phyloP scores from a whole-genome alignment of 1,284 basidiomycete species.

The Cryptococcus sp. region DNA sequence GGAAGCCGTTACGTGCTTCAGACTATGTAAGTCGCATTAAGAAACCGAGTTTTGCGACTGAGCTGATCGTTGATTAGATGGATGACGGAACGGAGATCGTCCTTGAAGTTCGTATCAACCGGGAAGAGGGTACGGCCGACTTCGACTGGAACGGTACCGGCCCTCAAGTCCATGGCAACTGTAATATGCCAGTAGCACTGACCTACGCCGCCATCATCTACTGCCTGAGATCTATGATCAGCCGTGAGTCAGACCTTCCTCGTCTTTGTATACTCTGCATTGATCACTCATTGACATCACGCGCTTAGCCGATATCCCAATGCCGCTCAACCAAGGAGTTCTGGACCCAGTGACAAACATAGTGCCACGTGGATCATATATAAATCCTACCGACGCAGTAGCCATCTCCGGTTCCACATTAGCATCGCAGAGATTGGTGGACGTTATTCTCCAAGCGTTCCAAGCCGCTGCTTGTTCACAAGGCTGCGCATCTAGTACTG shows the following conservation, averaged over 20 bases:
- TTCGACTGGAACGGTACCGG: constrained; percentile 88
- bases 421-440: constrained; percentile 88
- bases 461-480: constrained; percentile 88
- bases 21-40: constrained; percentile 55
- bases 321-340: constrained; percentile 91
- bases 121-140: constrained; percentile 69
- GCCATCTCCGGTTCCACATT: constrained; percentile 91
- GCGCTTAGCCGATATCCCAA: constrained; percentile 49
- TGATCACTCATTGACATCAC: neutral
- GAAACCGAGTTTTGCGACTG: neutral
- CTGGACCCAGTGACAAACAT: constrained; percentile 64
- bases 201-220: constrained; percentile 93
- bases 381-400: constrained; percentile 77
- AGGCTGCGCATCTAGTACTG: constrained; percentile 74
- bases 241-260: constrained; percentile 53
- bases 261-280: neutral
- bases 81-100: constrained; percentile 44
- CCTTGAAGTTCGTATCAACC: constrained; percentile 79
- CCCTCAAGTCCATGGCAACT: constrained; percentile 82
- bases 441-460: constrained; percentile 91
- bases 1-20: constrained; percentile 19
- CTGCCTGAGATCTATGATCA: constrained; percentile 51
- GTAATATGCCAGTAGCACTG: constrained; percentile 83
- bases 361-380: constrained; percentile 74
- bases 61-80: constrained; percentile 40